Base-by-base conservation (phyloP, 2,329 filamentous ascomycete species). In the Penicillium freii region DNA sequence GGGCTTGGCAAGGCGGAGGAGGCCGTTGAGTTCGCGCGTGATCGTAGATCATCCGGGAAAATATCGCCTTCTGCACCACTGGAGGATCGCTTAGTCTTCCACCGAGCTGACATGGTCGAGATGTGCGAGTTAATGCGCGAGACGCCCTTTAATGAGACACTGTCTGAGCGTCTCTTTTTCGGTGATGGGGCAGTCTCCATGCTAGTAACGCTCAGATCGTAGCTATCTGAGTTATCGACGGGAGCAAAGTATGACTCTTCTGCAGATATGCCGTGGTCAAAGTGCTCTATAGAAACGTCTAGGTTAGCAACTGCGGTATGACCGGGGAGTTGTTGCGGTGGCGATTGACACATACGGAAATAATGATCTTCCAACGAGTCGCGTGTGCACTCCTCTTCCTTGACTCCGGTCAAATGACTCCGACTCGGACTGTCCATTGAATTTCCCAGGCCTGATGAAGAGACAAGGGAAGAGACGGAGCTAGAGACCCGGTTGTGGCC, bases 331-430 rank as follows among this genome's bases (percentile, higher is more conserved):
- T 19, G 19, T 25, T n/a, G 25, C 38, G 38, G 31, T 19, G 9
- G 27, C 44, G 42, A 46, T 53, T 31, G 29, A 55, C 50, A 85
- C 88, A 76, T 86, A 92, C 90, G 91, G 68, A 91, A 82, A 74
- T 89, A 93, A 68, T 86, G 81, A 67, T 82, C 77, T 58, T 82
- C 79, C 29, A 81, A 73, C 57, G 81, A 79, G 58, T 82, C 89
- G 53, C 82, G 83, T 71, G 92, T 89, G 42, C 86, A 76, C 2
- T 89, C 87, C 68, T 96, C 92, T 73, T 97, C 92, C 68, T 92
- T 84, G 21, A 97, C 89, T 67, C 94, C 90, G 17, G 91, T 89
- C 60, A 97, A 80, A 51, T 82, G 82, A 59, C 84, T 82, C 75
- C 90, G 90, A 66, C 81, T 80, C 29, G 74, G 71, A 51, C 73